Conservation (phyloP, 2,329 filamentous ascomycete species). For the Cryphonectria carpinicola region DNA sequence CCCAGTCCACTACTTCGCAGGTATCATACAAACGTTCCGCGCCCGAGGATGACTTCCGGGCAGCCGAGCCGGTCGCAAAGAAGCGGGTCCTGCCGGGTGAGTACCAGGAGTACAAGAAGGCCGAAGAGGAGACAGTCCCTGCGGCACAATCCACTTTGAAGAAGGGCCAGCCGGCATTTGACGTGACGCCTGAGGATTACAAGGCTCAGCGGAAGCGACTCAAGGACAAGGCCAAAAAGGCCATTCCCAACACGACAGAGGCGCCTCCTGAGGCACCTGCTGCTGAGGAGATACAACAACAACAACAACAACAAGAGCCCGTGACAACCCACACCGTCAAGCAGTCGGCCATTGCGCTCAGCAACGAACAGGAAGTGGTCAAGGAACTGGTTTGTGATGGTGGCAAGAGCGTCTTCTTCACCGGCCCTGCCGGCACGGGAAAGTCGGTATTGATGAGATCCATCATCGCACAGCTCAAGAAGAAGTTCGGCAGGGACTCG, state of each 20-base stretch:
- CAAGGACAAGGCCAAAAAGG: slow-evolving; percentile 63
- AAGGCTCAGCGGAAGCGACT: slow-evolving; percentile 79
- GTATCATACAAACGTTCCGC: slow-evolving; percentile 49
- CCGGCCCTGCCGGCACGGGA: slow-evolving; percentile 92
- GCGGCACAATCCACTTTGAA: slow-evolving; percentile 41
- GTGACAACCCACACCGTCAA: slow-evolving; percentile 40
- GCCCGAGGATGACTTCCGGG: slow-evolving; percentile 37
- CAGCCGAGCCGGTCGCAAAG: slow-evolving; percentile 51
- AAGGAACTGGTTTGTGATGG: slow-evolving; percentile 80
- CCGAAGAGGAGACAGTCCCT: slow-evolving; percentile 38
- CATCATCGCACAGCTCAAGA: slow-evolving; percentile 80
- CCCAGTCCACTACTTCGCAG: slow-evolving; percentile 27
- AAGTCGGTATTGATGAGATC: slow-evolving; percentile 95
- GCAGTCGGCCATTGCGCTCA: slow-evolving; percentile 70
- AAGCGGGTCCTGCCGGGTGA: slow-evolving; percentile 67
- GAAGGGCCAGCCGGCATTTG: slow-evolving; percentile 60
- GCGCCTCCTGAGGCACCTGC: slow-evolving; percentile 44
- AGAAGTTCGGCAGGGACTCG: slow-evolving; percentile 74
- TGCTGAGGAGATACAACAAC: slow-evolving; percentile 50
- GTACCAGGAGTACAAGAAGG: slow-evolving; percentile 37
- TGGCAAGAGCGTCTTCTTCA: slow-evolving; percentile 93
- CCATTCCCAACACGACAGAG: slow-evolving; percentile 42
- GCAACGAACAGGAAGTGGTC: slow-evolving; percentile 83
- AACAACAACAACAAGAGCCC: slow-evolving; percentile 43
- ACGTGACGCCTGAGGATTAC: slow-evolving; percentile 72